Conservation (phyloP, 352 stramenopile genomes). For the Phytopythium cucurbitacearum region DNA sequence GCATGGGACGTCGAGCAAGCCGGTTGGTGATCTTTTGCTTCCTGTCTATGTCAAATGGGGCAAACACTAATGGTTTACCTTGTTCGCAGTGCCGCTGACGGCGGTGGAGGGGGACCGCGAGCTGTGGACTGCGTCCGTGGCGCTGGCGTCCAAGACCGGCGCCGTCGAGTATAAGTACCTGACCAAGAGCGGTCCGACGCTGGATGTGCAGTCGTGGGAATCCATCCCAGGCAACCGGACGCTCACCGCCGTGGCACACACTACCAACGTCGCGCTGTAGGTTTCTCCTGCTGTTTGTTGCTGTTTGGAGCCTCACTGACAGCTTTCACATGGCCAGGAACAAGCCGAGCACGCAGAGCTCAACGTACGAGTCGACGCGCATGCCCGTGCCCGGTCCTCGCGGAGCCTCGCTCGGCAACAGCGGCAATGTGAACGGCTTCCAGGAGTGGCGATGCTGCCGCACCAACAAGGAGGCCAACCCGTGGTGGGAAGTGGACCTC, state of each 20-base stretch:
- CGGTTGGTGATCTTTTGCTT: slow-evolving; percentile 13
- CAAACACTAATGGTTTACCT: background rate
- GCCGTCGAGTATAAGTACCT: slow-evolving; percentile 83
- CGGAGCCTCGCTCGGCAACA: slow-evolving; percentile 44
- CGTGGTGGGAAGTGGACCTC: slow-evolving; percentile 77
- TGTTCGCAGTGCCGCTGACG: slow-evolving; percentile 38
- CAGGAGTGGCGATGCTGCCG: slow-evolving; percentile 62
- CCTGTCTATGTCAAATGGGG: background rate
- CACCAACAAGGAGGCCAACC: slow-evolving; percentile 48
- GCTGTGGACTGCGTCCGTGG: slow-evolving; percentile 30
- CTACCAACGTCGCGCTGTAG: slow-evolving; percentile 55
- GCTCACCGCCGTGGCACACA: slow-evolving; percentile 29
- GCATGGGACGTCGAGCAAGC: slow-evolving; percentile 54
- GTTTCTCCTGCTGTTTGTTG: slow-evolving; percentile 8
- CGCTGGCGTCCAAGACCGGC: slow-evolving; percentile 13
- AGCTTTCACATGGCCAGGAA: slow-evolving; percentile 10
- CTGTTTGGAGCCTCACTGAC: background rate
- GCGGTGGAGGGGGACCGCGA: slow-evolving; percentile 15
- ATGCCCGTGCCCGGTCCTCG: slow-evolving; percentile 40
- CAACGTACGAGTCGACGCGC: slow-evolving; percentile 34
- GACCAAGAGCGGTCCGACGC: slow-evolving; percentile 29
- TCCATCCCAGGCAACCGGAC: slow-evolving; percentile 64
- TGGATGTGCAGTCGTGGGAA: slow-evolving; percentile 64
- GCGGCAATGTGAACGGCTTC: slow-evolving; percentile 64
- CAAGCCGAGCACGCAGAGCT: slow-evolving; percentile 44